Conservation (phyloP, 106 monocot genomes). For the Apostasia shenzhenica region DNA sequence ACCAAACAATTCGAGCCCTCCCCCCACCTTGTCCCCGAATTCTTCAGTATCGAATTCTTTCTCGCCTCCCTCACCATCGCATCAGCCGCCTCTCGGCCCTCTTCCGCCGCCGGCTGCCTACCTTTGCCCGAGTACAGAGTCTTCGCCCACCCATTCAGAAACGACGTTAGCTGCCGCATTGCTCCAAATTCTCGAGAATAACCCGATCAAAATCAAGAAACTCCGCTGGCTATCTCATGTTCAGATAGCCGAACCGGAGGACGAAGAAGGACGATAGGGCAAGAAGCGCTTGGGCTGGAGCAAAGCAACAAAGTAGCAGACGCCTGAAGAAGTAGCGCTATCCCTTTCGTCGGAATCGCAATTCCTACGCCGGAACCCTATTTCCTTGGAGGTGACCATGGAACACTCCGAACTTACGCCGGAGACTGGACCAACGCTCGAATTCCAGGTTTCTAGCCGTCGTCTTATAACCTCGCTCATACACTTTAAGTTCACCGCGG, state of each 20-base stretch:
- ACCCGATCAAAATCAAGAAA: background rate
- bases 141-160: constrained; percentile 40
- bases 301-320: background rate
- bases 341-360: background rate
- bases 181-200: background rate
- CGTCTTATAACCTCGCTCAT: no score
- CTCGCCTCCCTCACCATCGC: constrained; percentile 35
- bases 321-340: background rate
- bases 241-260: background rate
- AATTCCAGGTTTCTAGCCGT: no score
- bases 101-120: constrained; percentile 11
- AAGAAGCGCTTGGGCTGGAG: background rate
- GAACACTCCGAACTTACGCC: no score
- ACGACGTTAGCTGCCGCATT: constrained; percentile 36
- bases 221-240: background rate
- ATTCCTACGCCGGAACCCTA: background rate
- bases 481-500: no score
- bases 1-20: constrained; percentile 42
- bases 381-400: background rate
- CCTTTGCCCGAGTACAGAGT: constrained; percentile 22
- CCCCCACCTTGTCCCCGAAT: constrained; percentile 44
- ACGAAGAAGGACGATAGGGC: no score
- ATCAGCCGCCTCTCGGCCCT: constrained; percentile 43
- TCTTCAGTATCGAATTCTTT: constrained; percentile 50
- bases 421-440: no score